Evolutionary conservation across 352 stramenopile species (phyloP), one percentile per base, ranked within the genome.

Genomic region (Phytopythium oedochilum): DNA sequence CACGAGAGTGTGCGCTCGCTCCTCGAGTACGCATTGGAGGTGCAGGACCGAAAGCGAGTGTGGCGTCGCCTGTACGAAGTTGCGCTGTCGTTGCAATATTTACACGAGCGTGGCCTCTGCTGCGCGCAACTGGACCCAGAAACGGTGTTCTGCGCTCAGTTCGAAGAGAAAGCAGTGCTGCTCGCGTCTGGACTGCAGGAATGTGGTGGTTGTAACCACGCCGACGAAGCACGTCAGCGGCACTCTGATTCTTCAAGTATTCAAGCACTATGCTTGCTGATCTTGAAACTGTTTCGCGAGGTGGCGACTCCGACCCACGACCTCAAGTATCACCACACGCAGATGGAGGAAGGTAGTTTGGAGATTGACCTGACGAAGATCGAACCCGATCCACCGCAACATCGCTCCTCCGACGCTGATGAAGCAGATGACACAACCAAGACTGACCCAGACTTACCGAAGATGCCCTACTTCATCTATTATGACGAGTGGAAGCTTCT

Each of bases 101-200:
- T 53, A 3, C 31, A 53, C 7, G 47, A 53, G 31, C 18, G 47
- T 5, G 47, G 31, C 0, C 29, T 53, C 17, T 2, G 0, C 31
- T 42, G n/a, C 10, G 28, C 12, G 5, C 0, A 7, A 10, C 44
- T 51, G 10, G 17, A 35, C 26, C 28, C 25, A 5, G 12, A 31
- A 9, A 36, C 44, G 4, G 26, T 51, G 4, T 34, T n/a, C 18
- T 53, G 47, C 14, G 47, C 31, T 18, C 29, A 28, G 18, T 42
- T 42, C 22, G 31, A 53, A 32, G 47, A 42, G 20, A 53, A 53
- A n/a, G 47, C 47, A 8, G 31, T 53, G 29, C 28, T 51, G n/a
- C 44, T 51, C 18, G 44, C 25, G 28, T 31, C 26, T 31, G 31
- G 10, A n/a, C 10, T 49, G 3, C 15, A 4, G 2, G 14, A 34